Evolutionary conservation across 352 stramenopile species (phyloP), one percentile per base, ranked within the genome.

Genomic region (Phytophthora ohioensis): DNA sequence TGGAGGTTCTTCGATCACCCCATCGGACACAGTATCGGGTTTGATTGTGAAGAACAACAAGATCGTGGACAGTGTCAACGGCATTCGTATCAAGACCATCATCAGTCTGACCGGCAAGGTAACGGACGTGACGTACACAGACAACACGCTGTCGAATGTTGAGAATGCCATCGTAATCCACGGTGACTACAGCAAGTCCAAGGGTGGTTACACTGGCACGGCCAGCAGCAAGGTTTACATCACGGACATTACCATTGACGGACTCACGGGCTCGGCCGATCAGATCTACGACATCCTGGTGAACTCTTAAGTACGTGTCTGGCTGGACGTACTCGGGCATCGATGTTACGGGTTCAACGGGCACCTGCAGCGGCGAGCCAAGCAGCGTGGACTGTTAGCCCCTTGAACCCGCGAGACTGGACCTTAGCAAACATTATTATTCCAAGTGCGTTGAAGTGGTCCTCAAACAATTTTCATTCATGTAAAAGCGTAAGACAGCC

Each of bases 251-350:
- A 46, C 39, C 12, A 46, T 76, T 30, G 49, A 67, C 54, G 63
- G 68, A 5, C 52, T 76, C 6, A 69, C 69, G 2, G 69, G 64
- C 12, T 62, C 64, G 27, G 64, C 64, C 13, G 42, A 63, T 57
- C 51, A 34, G 17, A 39, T 76, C 38, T 76, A 76, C 58, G 63
- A 69, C 13, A 73, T 76, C 12, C 55, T 76, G 12, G 62, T 71
- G 5, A 47, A 68, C 52, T 68, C 57, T n/a, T 6, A 76, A 72
- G 30, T 58, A 57, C 31, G 62, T 71, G 31, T 61, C 51, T 17
- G 55, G 56, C 1, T 46, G 39, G 31, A 8, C 43, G 39, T 46
- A n/a, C 39, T 46, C 39, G 39, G 39, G 39, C 3, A 46, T 46
- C 12, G 39, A 46, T 7, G 39, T 46, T 15, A 5, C 39, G 39